phyloP scores from a whole-genome alignment of 805 yeast species.

The Barnettozyma siamensis region DNA sequence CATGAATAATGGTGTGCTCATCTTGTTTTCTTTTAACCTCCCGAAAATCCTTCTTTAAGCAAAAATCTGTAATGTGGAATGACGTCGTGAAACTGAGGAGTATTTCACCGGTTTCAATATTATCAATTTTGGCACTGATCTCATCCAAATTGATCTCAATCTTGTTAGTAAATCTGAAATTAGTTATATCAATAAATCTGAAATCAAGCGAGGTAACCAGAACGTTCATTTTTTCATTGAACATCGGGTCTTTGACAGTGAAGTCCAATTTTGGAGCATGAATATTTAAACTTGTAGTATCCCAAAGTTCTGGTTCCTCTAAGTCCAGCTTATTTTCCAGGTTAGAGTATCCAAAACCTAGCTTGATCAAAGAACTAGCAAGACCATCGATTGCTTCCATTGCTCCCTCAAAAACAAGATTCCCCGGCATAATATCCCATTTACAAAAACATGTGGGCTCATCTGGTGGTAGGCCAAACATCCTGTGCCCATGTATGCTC shows the following conservation, averaged over 20 bases:
- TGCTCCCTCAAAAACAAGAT: conserved; percentile 45
- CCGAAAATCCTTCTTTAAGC: conserved; percentile 42
- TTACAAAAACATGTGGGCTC: conserved; percentile 86
- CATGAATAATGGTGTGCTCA: conserved; percentile 60
- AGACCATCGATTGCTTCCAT: conserved; percentile 42
- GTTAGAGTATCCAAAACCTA: conserved; percentile 64
- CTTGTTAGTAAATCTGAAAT: conserved; percentile 53
- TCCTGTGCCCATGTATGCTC: conserved; percentile 76
- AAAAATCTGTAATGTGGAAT: conserved; percentile 52
- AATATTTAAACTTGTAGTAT: conserved; percentile 62
- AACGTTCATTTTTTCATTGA: conserved; percentile 22
- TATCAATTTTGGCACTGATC: conserved; percentile 31
- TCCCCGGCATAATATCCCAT: conserved; percentile 79
- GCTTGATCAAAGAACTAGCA: conserved; percentile 35
- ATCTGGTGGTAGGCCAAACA: conserved; percentile 87
- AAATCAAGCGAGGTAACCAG: conserved; percentile 28
- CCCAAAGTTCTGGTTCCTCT: conserved; percentile 52
- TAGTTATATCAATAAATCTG: conserved; percentile 64
- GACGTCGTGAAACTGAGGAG: conserved; percentile 50
- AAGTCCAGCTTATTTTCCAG: conserved; percentile 67
- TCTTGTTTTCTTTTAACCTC: conserved; percentile 51
- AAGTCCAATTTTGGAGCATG: conserved; percentile 43
- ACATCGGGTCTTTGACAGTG: conserved; percentile 31
- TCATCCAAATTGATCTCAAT: conserved; percentile 45
- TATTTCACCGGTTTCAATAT: conserved; percentile 18